Evolutionary conservation across 108 stramenopile genomes (phyloP).

Genomic region (Aurantiochytrium sp.): DNA sequence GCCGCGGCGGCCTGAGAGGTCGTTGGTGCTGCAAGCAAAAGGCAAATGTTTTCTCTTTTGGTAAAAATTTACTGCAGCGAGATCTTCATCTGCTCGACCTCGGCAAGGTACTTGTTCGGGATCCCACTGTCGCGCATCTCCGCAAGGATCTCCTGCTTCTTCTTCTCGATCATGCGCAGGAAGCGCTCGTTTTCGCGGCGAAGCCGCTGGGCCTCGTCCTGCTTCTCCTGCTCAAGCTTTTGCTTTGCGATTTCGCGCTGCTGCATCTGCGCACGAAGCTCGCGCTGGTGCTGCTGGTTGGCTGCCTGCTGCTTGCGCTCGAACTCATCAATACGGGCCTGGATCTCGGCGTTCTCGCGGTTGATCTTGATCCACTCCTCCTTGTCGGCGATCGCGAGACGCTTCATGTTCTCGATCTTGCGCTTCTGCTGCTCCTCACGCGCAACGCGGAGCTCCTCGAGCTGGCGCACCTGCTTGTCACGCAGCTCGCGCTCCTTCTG

Average conservation of each 20-base stretch:
- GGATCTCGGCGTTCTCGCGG: conserved; percentile 31
- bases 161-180: conserved; percentile 30
- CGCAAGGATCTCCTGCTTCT: neutral
- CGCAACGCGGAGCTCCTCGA: neutral
- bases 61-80: neutral
- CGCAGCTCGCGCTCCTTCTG: neutral
- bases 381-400: conserved; percentile 21
- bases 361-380: conserved; percentile 29
- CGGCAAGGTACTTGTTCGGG: neutral
- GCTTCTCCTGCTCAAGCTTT: neutral
- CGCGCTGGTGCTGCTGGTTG: conserved; percentile 8
- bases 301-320: conserved; percentile 29
- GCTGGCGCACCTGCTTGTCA: conserved; percentile 10
- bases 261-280: conserved; percentile 15
- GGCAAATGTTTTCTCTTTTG: too few relatives aligned
- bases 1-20: neutral
- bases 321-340: conserved; percentile 27
- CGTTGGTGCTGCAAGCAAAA: too few relatives aligned
- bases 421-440: conserved; percentile 26
- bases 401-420: conserved; percentile 26
- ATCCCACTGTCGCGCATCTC: conserved; percentile 2
- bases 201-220: neutral
- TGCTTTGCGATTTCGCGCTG: neutral
- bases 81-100: conserved; percentile 29
- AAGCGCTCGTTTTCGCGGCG: conserved; percentile 8